Percentiles rank a stretch among this genome's conserved stretches.
Evolutionary conservation across 768 basidiomycete genomes (phyloP).

Genomic region (Mrakia blollopis): DNA sequence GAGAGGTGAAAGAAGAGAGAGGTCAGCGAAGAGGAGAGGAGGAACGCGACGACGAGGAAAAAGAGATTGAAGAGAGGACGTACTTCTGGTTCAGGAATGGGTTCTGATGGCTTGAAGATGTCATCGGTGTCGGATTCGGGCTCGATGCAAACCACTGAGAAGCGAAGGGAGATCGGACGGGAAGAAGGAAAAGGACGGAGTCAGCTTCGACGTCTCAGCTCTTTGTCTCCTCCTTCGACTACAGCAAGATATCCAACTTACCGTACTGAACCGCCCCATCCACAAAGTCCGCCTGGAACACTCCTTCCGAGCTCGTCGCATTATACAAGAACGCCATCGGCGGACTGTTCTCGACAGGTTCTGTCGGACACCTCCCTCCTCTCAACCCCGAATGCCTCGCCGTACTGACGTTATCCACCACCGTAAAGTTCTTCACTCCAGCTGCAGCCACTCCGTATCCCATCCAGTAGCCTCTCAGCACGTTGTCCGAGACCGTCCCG

Average conservation of each 20-base stretch:
- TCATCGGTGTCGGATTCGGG: conserved; percentile 31
- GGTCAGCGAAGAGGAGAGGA: neutral
- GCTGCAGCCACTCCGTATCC: conserved; percentile 49
- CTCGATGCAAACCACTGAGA: conserved; percentile 45
- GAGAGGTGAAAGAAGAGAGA: neutral
- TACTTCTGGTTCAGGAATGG: conserved; percentile 2
- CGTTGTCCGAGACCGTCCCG: conserved; percentile 45
- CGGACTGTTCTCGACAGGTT: conserved; percentile 41
- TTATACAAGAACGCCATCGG: conserved; percentile 42
- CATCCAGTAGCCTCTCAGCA: conserved; percentile 45
- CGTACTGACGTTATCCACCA: conserved; percentile 45
- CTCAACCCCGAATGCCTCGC: conserved; percentile 41
- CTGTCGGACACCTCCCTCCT: conserved; percentile 38
- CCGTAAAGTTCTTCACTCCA: conserved; percentile 44
- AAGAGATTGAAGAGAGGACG: neutral
- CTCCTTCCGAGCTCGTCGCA: conserved; percentile 37
- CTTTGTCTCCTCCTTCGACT: neutral
- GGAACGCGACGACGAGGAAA: no score
- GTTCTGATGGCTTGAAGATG: neutral
- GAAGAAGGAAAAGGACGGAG: neutral
- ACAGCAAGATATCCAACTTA: conserved; percentile 33
- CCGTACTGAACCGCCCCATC: conserved; percentile 44
- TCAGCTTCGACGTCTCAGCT: neutral
- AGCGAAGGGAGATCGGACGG: neutral
- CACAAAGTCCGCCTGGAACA: conserved; percentile 42